Evolutionary conservation across 768 basidiomycete genomes (phyloP), one percentile per base, ranked within the genome.

Genomic region (Tulasnella sp.): DNA sequence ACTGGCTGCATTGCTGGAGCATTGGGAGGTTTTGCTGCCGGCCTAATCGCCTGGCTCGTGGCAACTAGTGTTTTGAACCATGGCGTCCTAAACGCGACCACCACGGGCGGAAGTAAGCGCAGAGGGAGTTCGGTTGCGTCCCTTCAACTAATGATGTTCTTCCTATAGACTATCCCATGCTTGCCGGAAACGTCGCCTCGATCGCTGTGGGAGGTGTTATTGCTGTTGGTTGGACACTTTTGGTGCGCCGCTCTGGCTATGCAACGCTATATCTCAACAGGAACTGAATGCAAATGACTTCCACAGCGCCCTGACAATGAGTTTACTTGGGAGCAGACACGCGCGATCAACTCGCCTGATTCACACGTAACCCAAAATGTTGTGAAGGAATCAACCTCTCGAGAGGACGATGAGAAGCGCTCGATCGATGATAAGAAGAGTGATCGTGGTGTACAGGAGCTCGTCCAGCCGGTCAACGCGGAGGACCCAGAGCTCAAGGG

Each of bases 161-260:
- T 13, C 24, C 38, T 17, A 34, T 52, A 19, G 78, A 81, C 68
- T 75, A 75, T 58, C 78, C 80, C 67, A 94, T 96, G 90, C 76
- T 96, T 15, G 84, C 89, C 0, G 93, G 93, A 2, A 93, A 94
- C 71, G 73, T 95, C n/a, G 84, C 84, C 1, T 83, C 89, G 1
- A 88, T 94, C 64, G 85, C 80, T 26, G 75, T 87, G 11, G 88
- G 90, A 7, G 89, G 79, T 3, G 83, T 96, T 56, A 74, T 96
- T 63, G 78, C 90, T 2, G 75, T 82, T 23, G 74, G 71, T 2
- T 71, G 77, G 34, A 89, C 90, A 0, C 69, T 82, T 48, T 73
- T 92, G 23, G 85, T 85, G 67, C 60, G 81, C 71, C 5, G 3
- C 23, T 2, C 3, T 51, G 17, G 9, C 17, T 19, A 17, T 49